A percentile compares a stretch with the other conserved stretches of the same genome.
These are phyloP conservation scores for Solanum etuberosum DNA, from an alignment of 257 asterid species.

Conservation along the genomic window DNA sequence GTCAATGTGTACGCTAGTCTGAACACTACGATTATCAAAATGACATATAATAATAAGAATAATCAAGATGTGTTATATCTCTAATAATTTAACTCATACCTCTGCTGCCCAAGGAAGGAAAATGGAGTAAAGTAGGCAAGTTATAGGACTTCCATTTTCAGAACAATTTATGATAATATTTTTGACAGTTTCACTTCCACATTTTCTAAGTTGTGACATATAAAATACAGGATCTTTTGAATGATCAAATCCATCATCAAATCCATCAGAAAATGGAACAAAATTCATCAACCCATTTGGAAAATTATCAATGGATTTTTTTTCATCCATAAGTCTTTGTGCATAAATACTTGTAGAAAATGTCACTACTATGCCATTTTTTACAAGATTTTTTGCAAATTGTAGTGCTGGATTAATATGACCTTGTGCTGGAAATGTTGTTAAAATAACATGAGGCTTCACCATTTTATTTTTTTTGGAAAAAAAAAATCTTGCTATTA, in stretches of 20 bases:
- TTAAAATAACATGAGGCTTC: conserved; percentile 5
- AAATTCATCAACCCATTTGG: conserved; percentile 7
- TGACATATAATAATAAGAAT: too few species aligned
- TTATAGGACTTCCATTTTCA: conserved; percentile 4
- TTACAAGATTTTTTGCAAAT: conserved; percentile 9
- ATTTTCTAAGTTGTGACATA: conserved; percentile 7
- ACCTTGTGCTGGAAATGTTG: conserved; percentile 24
- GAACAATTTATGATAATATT: conserved; percentile 3
- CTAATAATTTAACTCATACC: neutral
- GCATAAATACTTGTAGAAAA: conserved; percentile 12
- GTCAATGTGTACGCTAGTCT: neutral
- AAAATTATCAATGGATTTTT: neutral
- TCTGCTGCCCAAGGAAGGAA: conserved; percentile 24
- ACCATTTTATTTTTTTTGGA: neutral
- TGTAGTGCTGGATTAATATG: conserved; percentile 18
- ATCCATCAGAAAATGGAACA: conserved; percentile 13
- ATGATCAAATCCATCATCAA: conserved; percentile 7
- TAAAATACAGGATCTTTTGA: neutral
- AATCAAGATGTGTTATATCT: too few species aligned
- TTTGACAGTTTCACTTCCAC: conserved; percentile 8
- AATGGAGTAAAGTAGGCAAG: conserved; percentile 15
- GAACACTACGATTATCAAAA: too few species aligned
- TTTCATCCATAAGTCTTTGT: neutral
- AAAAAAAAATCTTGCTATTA: neutral
- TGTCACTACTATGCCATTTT: conserved; percentile 11